These are phyloP conservation scores for Solanum chilense DNA, from an alignment of 257 asterid species.

Conservation along the genomic window DNA sequence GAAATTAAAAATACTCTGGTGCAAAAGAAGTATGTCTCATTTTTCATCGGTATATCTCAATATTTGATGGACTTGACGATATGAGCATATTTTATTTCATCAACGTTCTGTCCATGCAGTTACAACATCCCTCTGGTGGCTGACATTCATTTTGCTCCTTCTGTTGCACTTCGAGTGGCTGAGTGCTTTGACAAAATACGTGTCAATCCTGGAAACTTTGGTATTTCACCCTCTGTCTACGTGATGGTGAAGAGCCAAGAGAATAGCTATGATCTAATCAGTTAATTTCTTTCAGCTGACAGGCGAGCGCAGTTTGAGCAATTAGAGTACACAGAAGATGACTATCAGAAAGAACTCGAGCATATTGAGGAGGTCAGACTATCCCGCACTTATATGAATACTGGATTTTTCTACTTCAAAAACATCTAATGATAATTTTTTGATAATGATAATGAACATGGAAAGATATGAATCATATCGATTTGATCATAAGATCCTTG, in stretches of 20 bases:
- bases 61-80: not conserved
- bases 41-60: not conserved
- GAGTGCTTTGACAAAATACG: conserved; percentile 99
- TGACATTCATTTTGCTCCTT: conserved; percentile 96
- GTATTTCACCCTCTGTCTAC: conserved; percentile 24
- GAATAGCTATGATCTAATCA: conserved; percentile 1
- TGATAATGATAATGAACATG: not conserved
- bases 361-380: conserved; percentile 80
- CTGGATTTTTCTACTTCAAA: not conserved
- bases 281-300: conserved; percentile 64
- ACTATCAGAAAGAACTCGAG: conserved; percentile 94
- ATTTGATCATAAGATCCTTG: not conserved
- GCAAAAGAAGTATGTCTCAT: conserved; percentile 70
- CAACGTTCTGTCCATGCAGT: conserved; percentile 25
- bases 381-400: not conserved
- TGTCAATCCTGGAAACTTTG: conserved; percentile 97
- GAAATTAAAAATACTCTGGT: conserved; percentile 86
- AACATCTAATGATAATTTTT: not conserved
- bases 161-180: conserved; percentile 89
- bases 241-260: not conserved
- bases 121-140: conserved; percentile 93
- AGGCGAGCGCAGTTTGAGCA: conserved; percentile 94
- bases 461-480: not conserved
- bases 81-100: conserved; percentile 7
- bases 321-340: conserved; percentile 92